These are phyloP conservation scores for Hypocreales sp. DNA, from an alignment of 2,329 filamentous ascomycete genomes.

Conservation along the genomic window DNA sequence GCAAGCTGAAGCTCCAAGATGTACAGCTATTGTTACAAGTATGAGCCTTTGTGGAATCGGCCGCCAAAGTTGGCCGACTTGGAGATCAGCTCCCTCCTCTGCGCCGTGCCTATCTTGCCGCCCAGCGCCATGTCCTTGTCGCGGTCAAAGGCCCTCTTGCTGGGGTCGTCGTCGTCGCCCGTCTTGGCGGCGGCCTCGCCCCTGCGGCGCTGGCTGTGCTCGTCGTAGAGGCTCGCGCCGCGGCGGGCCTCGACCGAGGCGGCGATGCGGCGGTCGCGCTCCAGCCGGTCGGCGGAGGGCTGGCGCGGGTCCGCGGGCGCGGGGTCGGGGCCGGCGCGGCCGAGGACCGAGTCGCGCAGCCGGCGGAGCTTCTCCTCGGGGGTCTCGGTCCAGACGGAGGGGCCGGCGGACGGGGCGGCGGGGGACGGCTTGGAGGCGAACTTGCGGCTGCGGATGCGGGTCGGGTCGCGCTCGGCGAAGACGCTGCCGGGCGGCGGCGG, in stretches of 20 bases:
- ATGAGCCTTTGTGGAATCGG: conserved; percentile 65
- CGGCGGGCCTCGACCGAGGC: conserved; percentile 37
- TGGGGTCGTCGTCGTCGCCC: conserved; percentile 75
- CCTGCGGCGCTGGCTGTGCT: conserved; percentile 26
- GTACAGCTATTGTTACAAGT: too few relatives aligned
- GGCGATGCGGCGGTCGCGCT: conserved; percentile 29
- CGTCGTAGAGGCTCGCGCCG: conserved; percentile 42
- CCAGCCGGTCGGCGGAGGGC: conserved; percentile 41
- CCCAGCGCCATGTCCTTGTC: conserved; percentile 87
- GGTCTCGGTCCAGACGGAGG: conserved; percentile 80
- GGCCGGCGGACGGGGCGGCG: conserved; percentile 24
- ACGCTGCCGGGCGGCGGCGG: conserved; percentile 42
- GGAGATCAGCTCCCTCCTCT: conserved; percentile 65
- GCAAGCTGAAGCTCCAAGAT: too few relatives aligned
- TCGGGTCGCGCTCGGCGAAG: conserved; percentile 58
- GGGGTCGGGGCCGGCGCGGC: conserved; percentile 35
- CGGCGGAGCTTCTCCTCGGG: conserved; percentile 74
- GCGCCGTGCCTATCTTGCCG: conserved; percentile 52
- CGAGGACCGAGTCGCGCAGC: conserved; percentile 68
- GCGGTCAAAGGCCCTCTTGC: conserved; percentile 71
- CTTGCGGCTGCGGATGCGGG: conserved; percentile 65
- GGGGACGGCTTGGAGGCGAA: conserved; percentile 51
- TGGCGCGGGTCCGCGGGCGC: conserved; percentile 24
- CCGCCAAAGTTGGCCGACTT: conserved; percentile 70
- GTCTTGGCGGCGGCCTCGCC: conserved; percentile 18